Conservation (phyloP, 352 stramenopile species). For the Phytopythium boreale region DNA sequence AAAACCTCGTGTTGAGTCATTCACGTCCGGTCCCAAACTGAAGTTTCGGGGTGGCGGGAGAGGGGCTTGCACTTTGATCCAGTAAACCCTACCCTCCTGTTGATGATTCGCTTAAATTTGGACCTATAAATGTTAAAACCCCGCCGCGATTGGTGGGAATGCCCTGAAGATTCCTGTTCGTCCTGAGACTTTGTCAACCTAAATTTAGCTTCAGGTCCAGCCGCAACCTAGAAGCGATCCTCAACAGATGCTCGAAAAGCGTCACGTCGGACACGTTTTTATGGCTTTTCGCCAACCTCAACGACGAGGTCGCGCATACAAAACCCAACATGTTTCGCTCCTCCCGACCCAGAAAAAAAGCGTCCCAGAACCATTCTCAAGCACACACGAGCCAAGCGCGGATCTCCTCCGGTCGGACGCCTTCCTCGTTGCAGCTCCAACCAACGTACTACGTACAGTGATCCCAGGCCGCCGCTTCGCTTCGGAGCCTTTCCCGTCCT, state of each 20-base stretch:
- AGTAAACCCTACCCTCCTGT: neutral
- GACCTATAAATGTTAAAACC: neutral
- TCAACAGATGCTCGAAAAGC: neutral
- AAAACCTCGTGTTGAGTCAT: conserved; percentile 9
- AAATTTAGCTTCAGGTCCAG: too few species aligned
- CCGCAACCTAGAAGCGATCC: neutral
- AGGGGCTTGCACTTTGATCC: neutral
- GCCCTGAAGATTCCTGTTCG: neutral
- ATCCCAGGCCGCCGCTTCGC: too few species aligned
- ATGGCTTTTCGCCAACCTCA: neutral
- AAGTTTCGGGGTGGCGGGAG: conserved; percentile 4
- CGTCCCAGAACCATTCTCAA: too few species aligned
- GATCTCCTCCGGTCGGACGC: too few species aligned
- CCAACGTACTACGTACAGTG: too few species aligned
- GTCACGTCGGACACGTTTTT: conserved; percentile 1
- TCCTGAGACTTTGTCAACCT: neutral
- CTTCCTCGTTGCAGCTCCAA: too few species aligned
- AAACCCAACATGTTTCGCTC: neutral
- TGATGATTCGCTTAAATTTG: neutral
- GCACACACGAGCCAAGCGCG: too few species aligned
- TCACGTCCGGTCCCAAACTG: conserved; percentile 20
- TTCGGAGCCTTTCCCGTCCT: neutral
- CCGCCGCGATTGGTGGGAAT: neutral
- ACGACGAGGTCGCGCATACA: neutral
- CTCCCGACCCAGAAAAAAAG: too few species aligned